Evolutionary conservation across 331 rosid species (phyloP), one percentile per base, ranked within the genome.

Genomic region (Malus hybrid): DNA sequence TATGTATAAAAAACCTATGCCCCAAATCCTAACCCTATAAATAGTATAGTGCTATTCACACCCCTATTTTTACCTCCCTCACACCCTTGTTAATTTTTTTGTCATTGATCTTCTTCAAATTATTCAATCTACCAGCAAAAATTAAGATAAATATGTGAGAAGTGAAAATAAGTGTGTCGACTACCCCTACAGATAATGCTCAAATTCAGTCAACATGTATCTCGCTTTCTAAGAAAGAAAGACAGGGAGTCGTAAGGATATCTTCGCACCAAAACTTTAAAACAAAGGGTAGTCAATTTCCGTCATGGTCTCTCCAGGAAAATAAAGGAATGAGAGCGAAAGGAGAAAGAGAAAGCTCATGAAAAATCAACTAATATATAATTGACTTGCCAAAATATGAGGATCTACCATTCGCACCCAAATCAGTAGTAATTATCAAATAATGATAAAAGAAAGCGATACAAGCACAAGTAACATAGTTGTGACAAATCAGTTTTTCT

Each of bases 381-480:
- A 85, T 77, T 78, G 73, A 80, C 81, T 86, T 81, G 77, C 64
- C 77, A 78, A 68, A 80, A 73, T 67, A 50, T 61, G 68, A 76
- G 75, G 78, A 80, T 80, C 90, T 82, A 88, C 83, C 88, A 85
- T 83, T 85, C 89, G 87, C 93, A 80, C 90, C 84, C 84, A 85
- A 77, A 87, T 79, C 78, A 86, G 83, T 74, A 70, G 74, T 81
- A 69, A 67, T 67, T 74, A 73, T 56, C 70, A 86, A 81, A 86
- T 80, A 86, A 83, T 70, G 78, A 81, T 28, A 82, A 63, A 20
- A 65, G 24, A 32, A 78, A 70, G 57, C 78, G 73, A 82, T 81
- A 89, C 84, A 83, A 81, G 84, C 83, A 86, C 78, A 78, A 84
- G 83, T 55, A 79, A 84, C 81, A 77, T 66, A 80, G 82, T 90